These are phyloP conservation scores for Saccharum hybrid DNA, from an alignment of 202 grass and related monocot genomes.

Conservation along the genomic window DNA sequence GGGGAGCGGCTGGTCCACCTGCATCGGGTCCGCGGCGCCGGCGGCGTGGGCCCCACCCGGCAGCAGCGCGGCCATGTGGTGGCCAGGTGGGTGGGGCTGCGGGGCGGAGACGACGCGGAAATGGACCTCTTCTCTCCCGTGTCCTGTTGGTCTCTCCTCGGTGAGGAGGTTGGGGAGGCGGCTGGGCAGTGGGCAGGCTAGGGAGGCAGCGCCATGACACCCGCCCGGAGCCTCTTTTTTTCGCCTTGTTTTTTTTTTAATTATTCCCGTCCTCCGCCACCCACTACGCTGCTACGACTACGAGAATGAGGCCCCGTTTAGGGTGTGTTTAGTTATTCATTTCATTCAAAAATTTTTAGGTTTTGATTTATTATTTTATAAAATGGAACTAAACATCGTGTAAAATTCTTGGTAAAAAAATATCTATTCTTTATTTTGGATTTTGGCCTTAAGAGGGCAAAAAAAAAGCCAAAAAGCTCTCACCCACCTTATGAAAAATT, in stretches of 20 bases:
- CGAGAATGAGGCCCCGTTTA: too few relatives aligned
- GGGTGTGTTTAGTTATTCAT: too few relatives aligned
- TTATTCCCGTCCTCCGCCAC: conserved; percentile 40
- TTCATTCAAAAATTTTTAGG: too few relatives aligned
- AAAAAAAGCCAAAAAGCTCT: too few relatives aligned
- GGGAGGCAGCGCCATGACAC: conserved; percentile 34
- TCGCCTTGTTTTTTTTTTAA: conserved; percentile 20
- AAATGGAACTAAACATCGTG: too few relatives aligned
- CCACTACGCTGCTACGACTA: conserved; percentile 40
- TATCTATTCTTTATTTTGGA: too few relatives aligned
- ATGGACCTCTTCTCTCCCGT: conserved; percentile 1
- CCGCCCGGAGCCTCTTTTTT: not conserved
- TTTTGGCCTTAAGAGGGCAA: too few relatives aligned
- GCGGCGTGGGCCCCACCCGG: conserved; percentile 39
- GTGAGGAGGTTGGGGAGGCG: conserved; percentile 32
- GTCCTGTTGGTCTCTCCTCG: conserved; percentile 30
- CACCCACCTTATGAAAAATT: too few relatives aligned
- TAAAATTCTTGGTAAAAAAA: too few relatives aligned
- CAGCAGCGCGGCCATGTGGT: conserved; percentile 49
- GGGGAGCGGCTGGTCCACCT: conserved; percentile 53
- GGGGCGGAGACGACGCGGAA: conserved; percentile 5
- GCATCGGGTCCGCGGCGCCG: conserved; percentile 50
- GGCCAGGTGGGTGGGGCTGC: not conserved
- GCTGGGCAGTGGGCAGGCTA: not conserved
- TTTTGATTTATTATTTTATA: too few relatives aligned